These are phyloP conservation scores for Forsythia viridissima DNA, from an alignment of 257 asterid species.

Conservation along the genomic window DNA sequence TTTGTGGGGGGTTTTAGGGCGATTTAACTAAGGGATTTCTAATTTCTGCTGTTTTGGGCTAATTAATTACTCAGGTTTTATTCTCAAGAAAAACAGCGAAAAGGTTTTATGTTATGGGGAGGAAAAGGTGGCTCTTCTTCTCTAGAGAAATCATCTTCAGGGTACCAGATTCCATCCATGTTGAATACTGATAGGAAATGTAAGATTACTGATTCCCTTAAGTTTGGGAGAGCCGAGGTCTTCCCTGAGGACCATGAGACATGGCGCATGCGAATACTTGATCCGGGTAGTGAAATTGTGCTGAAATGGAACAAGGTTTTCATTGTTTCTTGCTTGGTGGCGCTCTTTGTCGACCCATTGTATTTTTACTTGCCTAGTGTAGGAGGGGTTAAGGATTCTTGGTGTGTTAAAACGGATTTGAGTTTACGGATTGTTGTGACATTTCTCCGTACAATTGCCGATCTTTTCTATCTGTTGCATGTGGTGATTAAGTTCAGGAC, in stretches of 20 bases:
- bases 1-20: neutral
- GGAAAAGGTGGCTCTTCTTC: constrained; percentile 44
- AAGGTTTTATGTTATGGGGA: constrained; percentile 45
- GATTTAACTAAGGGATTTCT: constrained; percentile 14
- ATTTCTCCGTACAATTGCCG: constrained; percentile 82
- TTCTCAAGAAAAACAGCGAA: constrained; percentile 64
- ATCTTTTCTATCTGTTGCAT: constrained; percentile 79
- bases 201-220: constrained; percentile 48
- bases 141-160: constrained; percentile 48
- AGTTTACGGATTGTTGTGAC: constrained; percentile 78
- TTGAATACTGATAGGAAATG: constrained; percentile 45
- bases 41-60: constrained; percentile 28
- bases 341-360: constrained; percentile 81
- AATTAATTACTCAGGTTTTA: constrained; percentile 61
- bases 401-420: constrained; percentile 78
- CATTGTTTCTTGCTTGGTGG: constrained; percentile 82
- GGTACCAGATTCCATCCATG: constrained; percentile 34
- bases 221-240: constrained; percentile 61
- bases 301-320: constrained; percentile 87
- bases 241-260: constrained; percentile 55
- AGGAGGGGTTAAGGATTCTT: constrained; percentile 53
- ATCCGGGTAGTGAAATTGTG: constrained; percentile 88
- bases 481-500: constrained; percentile 85
- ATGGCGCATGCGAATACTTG: constrained; percentile 70
- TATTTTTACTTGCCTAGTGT: constrained; percentile 84